These are phyloP conservation scores for Candida ortonii DNA, from an alignment of 805 yeast genomes.

Conservation along the genomic window DNA sequence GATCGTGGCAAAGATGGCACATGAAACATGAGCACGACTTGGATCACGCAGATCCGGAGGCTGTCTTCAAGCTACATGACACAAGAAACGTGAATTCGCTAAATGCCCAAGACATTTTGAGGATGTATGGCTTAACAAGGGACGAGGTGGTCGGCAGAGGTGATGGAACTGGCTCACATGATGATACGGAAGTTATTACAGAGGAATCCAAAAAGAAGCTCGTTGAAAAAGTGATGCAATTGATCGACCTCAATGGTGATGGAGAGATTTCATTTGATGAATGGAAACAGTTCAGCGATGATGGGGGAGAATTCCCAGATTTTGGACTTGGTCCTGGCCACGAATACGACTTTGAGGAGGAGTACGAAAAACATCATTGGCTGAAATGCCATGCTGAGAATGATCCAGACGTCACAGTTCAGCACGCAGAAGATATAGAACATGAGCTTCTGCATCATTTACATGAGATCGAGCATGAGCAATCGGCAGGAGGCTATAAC, in stretches of 20 bases:
- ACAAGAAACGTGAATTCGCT: slow-evolving; percentile 54
- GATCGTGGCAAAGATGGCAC: slow-evolving; percentile 83
- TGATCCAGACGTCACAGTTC: slow-evolving; percentile 78
- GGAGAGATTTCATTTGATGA: slow-evolving; percentile 64
- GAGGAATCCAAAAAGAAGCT: slow-evolving; percentile 56
- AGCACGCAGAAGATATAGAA: slow-evolving; percentile 87
- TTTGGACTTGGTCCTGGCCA: slow-evolving; percentile 85
- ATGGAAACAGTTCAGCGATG: slow-evolving; percentile 57
- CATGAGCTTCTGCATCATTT: slow-evolving; percentile 83
- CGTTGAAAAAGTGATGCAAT: slow-evolving; percentile 47
- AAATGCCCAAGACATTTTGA: slow-evolving; percentile 61
- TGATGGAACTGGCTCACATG: slow-evolving; percentile 82
- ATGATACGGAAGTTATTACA: slow-evolving; percentile 57
- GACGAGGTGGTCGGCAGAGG: slow-evolving; percentile 81
- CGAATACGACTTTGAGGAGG: slow-evolving; percentile 89
- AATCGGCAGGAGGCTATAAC: slow-evolving; percentile 18
- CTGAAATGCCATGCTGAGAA: slow-evolving; percentile 66
- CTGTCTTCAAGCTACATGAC: slow-evolving; percentile 83
- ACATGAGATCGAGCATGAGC: slow-evolving; percentile 70
- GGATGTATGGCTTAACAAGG: slow-evolving; percentile 76
- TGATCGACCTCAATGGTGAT: slow-evolving; percentile 67
- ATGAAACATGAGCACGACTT: slow-evolving; percentile 86
- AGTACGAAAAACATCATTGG: slow-evolving; percentile 96
- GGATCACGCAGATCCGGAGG: slow-evolving; percentile 67
- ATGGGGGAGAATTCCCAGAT: slow-evolving; percentile 81